phyloP scores from a whole-genome alignment of 2,329 filamentous ascomycete genomes.

The Ciborinia camelliae region DNA sequence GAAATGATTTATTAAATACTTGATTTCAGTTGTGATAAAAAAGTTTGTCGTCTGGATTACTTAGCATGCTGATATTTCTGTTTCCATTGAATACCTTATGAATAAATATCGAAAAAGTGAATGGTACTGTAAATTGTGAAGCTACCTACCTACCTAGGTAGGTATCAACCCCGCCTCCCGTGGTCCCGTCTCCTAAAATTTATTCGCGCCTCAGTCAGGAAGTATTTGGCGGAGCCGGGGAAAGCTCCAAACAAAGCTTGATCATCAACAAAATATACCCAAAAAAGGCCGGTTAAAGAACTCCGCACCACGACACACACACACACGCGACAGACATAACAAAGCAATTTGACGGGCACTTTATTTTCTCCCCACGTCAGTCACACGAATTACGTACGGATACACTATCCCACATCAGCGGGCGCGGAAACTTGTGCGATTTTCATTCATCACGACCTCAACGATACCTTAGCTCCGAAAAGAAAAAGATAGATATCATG shows the following conservation, averaged over 20 bases:
- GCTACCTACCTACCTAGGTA: too few relatives aligned
- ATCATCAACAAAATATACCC: background rate
- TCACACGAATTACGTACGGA: background rate
- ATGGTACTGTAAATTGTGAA: background rate
- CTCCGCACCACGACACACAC: background rate
- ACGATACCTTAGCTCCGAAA: background rate
- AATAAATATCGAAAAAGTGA: background rate
- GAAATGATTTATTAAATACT: background rate
- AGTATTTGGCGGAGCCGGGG: conserved; percentile 7
- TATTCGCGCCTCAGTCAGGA: conserved; percentile 17
- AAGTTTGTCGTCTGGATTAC: background rate
- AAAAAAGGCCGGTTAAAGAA: conserved; percentile 2
- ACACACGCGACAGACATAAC: too few relatives aligned
- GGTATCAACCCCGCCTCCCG: conserved; percentile 18
- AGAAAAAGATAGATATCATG: conserved; percentile 37
- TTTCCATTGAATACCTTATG: background rate
- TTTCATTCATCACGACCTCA: background rate
- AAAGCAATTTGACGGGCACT: conserved; percentile 1
- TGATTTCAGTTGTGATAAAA: background rate
- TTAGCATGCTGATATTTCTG: background rate
- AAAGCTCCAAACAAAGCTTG: conserved; percentile 18
- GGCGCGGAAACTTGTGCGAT: too few relatives aligned
- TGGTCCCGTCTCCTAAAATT: too few relatives aligned
- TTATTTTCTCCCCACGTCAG: background rate
- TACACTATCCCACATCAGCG: background rate